Evolutionary conservation across 169 alveolate species (phyloP), one percentile per base, ranked within the genome.

Genomic region (Plasmodium malariae): DNA sequence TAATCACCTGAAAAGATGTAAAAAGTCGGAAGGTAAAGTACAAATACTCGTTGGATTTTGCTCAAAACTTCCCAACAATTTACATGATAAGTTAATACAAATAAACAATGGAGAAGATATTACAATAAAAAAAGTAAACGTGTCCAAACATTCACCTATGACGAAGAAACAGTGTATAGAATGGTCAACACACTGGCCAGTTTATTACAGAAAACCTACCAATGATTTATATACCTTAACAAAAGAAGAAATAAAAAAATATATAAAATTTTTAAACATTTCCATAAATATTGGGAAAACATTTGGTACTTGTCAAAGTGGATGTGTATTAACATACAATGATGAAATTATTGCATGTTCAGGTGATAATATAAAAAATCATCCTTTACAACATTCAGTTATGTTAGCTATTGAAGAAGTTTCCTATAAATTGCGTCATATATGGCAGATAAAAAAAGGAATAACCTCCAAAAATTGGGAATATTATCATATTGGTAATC

Each of bases 131-230:
- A 67, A 65, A 69, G 57, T 80, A 21, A 65, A 83, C 43, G 95
- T 94, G 34, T 95, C 97, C 45, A 92, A 65, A 63, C 69, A 94
- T 65, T 88, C 96, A 40, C 97, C 97, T 5, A 55, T 89, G 43
- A 93, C 96, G 21, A 71, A 57, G 48, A 93, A 94, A 37, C 95
- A 93, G 62, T 94, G 73, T 78, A 34, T 51, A 2, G 88, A 94
- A 62, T 94, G 95, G 92, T 94, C 95, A 14, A 63, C 28, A n/a
- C 63, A 65, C 73, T 95, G 97, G 97, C 97, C 97, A 11, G 74
- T 94, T 62, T 88, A 92, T 74, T 95, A 73, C 71, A 74, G 93
- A 36, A 93, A 92, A 80, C 97, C 97, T 11, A 55, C 90, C 11
- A 87, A 91, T 65, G 94, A 83, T 37, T 95, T 95, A 43, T 63